Evolutionary conservation across 2,329 filamentous ascomycete genomes (phyloP).

Genomic region (Alternaria incomplexa): DNA sequence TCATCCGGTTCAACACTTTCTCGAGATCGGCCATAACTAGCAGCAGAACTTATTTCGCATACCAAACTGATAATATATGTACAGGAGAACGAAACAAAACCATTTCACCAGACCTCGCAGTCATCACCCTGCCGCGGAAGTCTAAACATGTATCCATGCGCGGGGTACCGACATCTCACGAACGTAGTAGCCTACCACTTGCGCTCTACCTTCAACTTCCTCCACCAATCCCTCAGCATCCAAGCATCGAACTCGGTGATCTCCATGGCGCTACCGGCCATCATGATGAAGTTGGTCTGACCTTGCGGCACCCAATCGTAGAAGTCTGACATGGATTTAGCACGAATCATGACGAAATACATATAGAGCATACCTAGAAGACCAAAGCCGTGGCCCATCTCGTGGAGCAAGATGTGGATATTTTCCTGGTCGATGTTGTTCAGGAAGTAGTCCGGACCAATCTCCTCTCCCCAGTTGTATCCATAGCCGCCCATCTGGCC

Average conservation of each 20-base stretch:
- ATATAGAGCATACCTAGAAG: conserved; percentile 29
- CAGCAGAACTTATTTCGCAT: not conserved
- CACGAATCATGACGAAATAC: not conserved
- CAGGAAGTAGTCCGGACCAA: conserved; percentile 54
- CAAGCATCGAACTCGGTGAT: conserved; percentile 58
- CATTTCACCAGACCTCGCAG: not conserved
- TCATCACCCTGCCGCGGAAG: not conserved
- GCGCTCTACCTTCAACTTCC: conserved; percentile 34
- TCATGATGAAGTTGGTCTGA: conserved; percentile 54
- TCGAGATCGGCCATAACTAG: not conserved
- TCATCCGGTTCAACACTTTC: not conserved
- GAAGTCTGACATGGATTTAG: conserved; percentile 37
- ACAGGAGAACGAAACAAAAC: not conserved
- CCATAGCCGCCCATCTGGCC: conserved; percentile 50
- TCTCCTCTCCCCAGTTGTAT: conserved; percentile 56
- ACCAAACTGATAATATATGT: not conserved
- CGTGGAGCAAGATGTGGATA: conserved; percentile 55
- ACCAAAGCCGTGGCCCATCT: conserved; percentile 53
- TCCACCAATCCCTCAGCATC: conserved; percentile 58
- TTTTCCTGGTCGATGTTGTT: conserved; percentile 44
- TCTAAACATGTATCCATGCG: not conserved
- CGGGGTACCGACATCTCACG: not conserved
- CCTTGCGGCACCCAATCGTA: conserved; percentile 54
- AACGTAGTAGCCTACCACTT: conserved; percentile 13
- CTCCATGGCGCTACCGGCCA: conserved; percentile 50